Percentiles rank a stretch among this genome's conserved stretches.
Conservation (phyloP, 2,329 filamentous ascomycete species). For the Bipolaris gigantea region DNA sequence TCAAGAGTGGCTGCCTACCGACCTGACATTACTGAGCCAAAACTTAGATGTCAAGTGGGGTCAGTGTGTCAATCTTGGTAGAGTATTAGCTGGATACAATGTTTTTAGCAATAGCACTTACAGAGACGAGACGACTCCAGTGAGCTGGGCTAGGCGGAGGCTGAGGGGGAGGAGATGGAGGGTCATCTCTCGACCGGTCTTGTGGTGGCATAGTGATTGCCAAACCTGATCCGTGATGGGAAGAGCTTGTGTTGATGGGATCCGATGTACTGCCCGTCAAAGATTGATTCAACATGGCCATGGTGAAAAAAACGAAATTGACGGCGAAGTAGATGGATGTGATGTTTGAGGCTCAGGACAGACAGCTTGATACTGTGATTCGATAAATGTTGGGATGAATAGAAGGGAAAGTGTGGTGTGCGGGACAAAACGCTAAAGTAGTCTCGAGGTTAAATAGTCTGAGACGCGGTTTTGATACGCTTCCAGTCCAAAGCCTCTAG, state of each 20-base stretch:
- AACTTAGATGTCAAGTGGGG: conserved; percentile 21
- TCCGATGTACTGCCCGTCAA: not conserved
- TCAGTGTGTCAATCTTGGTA: conserved; percentile 25
- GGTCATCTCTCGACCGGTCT: conserved; percentile 40
- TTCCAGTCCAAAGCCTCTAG: conserved; percentile 1
- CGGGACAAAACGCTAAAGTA: conserved; percentile 22
- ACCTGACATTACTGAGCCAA: not conserved
- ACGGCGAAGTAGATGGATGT: not conserved
- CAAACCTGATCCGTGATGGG: not conserved
- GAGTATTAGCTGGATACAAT: conserved; percentile 16
- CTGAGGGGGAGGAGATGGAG: conserved; percentile 46
- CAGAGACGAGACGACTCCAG: conserved; percentile 28
- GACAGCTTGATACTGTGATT: not conserved
- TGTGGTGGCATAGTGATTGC: conserved; percentile 12
- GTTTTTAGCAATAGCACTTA: conserved; percentile 15
- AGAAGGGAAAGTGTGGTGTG: not conserved
- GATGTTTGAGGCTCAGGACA: not conserved
- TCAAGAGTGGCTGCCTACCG: conserved; percentile 1
- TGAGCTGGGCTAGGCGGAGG: conserved; percentile 45
- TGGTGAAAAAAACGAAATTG: not conserved
- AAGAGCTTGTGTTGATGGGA: not conserved
- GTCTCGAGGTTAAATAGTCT: conserved; percentile 35
- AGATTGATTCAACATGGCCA: conserved; percentile 1
- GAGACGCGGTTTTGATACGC: conserved; percentile 9
- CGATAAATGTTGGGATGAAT: not conserved